Base-by-base conservation (phyloP, 2,329 filamentous ascomycete genomes). In the Amylocarpus encephaloides region DNA sequence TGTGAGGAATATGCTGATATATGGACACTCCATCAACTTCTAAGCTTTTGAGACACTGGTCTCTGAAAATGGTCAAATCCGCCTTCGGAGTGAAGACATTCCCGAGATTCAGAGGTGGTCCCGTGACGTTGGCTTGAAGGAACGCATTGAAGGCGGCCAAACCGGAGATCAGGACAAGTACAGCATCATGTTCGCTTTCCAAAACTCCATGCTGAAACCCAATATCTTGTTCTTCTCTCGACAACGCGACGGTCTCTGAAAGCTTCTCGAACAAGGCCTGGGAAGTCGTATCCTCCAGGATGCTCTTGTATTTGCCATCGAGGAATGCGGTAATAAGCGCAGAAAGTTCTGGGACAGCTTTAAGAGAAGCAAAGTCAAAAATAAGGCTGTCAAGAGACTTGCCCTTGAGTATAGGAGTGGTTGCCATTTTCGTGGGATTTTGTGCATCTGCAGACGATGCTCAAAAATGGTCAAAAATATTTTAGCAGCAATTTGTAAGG, bases 111-210 rank as follows among this genome's bases (percentile, higher is more conserved):
- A 95, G 72, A 0, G 89, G 84, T 1, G 91, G 91, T 0, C 91
- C 91, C 3, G 91, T 95, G 48, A 94, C 86, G 64, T 89, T 95
- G 1, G 82, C 82, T 66, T 96, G 91, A 13, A 95, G 69, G 65
- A 95, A 96, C 10, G 84, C 80, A 62, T 88, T 78, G 10, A 95
- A 74, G 1, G 85, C 79, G 1, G 85, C 82, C 43, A 88, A 71
- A 9, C 82, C 87, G 32, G 86, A 55, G 36, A 66, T 50, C 6
- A 67, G 54, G 13, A 63, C 59, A 12, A 55, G 48, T 1, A 60
- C 48, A 12, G 51, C 46, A 11, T 48, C 52, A 15, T 50, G 43
- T 18, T 47, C 48, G 36, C 41, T 46, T 5, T 52, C 46, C 5
- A 60, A 48, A n/a, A 47, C 41, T 18, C 43, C 45, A 10, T 56